Percentiles rank a stretch among this genome's conserved stretches.
Conservation (phyloP, 2,329 filamentous ascomycete genomes). For the Claviceps paspali region DNA sequence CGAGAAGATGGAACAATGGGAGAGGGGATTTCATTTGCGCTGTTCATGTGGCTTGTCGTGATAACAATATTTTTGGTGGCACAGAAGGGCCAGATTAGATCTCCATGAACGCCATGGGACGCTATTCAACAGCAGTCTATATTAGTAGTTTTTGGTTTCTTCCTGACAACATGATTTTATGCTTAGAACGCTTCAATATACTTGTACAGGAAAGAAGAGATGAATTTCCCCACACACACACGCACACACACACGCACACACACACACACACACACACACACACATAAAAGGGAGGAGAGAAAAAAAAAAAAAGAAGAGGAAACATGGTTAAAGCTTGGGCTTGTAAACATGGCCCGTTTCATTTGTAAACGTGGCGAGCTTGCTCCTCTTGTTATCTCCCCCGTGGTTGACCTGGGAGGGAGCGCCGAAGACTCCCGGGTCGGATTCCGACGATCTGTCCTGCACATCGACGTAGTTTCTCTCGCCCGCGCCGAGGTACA, state of each 20-base stretch:
- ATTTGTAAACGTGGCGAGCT: slow-evolving; percentile 24
- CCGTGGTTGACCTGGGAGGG: slow-evolving; percentile 23
- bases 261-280: too few species aligned
- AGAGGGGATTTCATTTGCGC: too few species aligned
- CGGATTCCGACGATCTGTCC: slow-evolving; percentile 14
- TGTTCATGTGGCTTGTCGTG: neutral
- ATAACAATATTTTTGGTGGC: neutral
- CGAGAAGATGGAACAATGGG: too few species aligned
- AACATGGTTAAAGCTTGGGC: slow-evolving; percentile 8
- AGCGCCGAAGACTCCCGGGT: slow-evolving; percentile 18
- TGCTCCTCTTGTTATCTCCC: slow-evolving; percentile 26
- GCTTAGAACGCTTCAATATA: too few species aligned
- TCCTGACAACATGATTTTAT: too few species aligned
- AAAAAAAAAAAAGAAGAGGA: neutral
- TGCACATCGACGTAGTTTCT: slow-evolving; percentile 27
- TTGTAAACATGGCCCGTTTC: slow-evolving; percentile 18
- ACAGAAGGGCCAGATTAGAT: neutral
- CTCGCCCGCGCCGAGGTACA: slow-evolving; percentile 30
- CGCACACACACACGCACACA: too few species aligned
- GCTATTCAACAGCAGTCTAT: too few species aligned
- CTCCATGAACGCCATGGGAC: neutral
- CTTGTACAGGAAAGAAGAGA: too few species aligned
- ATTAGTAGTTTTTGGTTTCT: too few species aligned
- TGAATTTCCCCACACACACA: too few species aligned
- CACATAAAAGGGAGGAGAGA: neutral